Evolutionary conservation across 2,329 filamentous ascomycete genomes (phyloP), one percentile per base, ranked within the genome.

Genomic region (Aureobasidium sp.): DNA sequence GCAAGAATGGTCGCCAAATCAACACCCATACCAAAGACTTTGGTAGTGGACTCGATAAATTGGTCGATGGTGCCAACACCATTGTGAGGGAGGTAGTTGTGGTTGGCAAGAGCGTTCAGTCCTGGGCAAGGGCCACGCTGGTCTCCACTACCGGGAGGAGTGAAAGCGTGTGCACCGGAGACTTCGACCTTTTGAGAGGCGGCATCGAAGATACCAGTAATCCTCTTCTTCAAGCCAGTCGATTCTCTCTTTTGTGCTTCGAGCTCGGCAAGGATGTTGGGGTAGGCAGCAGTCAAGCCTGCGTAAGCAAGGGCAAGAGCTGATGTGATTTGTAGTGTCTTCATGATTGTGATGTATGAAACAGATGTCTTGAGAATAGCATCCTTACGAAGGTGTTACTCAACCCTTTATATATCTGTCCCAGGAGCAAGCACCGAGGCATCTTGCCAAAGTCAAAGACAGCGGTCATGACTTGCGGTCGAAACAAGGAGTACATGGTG

Each of bases 41-140:
- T 57, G 11, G 61, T 64, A 0, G 68, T 70, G 14, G 64, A 69
- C 17, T 69, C 65, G 54, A 72, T 65, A 64, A 74, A 72, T 48
- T 74, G 68, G 33, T 67, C 44, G 56, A 73, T 72, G 27, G 72
- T 72, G n/a, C 68, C 72, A 19, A 69, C 63, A 35, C 71, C 71
- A 47, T 73, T 70, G 60, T 68, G 70, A 4, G 72, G 71, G 1
- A 72, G 63, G 53, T 72, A 72, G 39, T 63, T 64, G 63, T 70
- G 71, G 59, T 73, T 73, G 35, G 71, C 71, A 44, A 71, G 49
- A 17, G 70, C 70, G 52, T 74, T 73, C 42, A 73, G 58, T 27
- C 72, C 72, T 4, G 71, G 71, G 44, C 72, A 74, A 39, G 66
- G 66, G 31, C 72, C 71, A 52, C 71, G 64, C 42, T 68, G 66